phyloP scores from a whole-genome alignment of 306 rosid species.

The Gynostemma pentaphyllum region DNA sequence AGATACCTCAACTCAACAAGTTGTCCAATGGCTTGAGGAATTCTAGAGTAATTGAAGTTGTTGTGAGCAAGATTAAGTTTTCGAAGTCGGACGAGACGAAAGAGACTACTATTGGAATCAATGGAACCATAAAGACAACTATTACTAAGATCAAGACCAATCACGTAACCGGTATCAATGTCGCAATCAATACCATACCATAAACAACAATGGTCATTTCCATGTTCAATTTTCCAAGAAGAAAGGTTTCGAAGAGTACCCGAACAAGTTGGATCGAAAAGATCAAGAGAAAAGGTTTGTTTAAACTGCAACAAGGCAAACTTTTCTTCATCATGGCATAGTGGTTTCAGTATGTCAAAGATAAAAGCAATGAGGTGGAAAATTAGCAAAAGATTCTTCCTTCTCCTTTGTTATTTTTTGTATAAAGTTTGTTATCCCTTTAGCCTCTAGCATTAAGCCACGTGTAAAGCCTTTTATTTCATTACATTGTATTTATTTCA shows the following conservation, averaged over 20 bases:
- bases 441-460: no score
- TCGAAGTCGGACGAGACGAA: not conserved
- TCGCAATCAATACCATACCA: constrained; percentile 8
- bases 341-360: no score
- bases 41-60: not conserved
- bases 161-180: not conserved
- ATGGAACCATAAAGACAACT: not conserved
- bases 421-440: no score
- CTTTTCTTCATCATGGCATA: no score
- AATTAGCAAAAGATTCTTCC: no score
- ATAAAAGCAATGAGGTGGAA: no score
- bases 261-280: not conserved
- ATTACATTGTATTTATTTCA: no score
- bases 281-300: no score
- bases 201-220: not conserved
- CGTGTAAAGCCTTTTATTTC: no score
- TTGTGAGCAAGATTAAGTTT: not conserved
- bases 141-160: not conserved
- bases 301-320: constrained; percentile 14
- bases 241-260: not conserved
- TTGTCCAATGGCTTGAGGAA: not conserved
- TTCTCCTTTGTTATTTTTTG: no score
- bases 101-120: not conserved
- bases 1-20: not conserved
- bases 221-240: no score